Conservation (phyloP, 78 protist species). For the Planoprotostelium fungivorum region DNA sequence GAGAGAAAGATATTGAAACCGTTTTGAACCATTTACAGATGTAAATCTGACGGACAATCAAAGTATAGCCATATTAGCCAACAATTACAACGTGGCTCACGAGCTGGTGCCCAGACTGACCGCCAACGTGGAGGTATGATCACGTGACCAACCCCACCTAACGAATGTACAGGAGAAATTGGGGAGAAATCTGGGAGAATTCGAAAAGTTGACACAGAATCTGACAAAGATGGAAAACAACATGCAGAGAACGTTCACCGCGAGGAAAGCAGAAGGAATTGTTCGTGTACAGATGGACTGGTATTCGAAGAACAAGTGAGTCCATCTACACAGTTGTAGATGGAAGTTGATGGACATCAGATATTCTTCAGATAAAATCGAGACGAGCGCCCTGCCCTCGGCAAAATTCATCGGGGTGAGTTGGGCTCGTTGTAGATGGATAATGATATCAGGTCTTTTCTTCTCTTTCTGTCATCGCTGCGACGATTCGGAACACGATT, state of each 20-base stretch:
- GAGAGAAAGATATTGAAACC: not conserved
- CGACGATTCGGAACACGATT: not conserved
- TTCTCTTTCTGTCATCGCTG: not conserved
- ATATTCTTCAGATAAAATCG: not conserved
- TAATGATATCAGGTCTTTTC: not conserved
- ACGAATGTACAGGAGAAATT: not conserved
- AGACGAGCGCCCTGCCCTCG: not conserved
- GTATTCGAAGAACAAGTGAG: not conserved
- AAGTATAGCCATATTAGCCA: not conserved
- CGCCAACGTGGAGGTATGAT: not conserved
- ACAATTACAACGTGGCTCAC: not conserved
- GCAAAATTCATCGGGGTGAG: not conserved
- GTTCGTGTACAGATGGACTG: not conserved
- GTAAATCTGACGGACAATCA: not conserved
- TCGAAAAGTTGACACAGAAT: not conserved
- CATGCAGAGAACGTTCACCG: not conserved
- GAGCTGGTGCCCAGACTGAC: not conserved
- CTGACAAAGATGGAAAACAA: not conserved
- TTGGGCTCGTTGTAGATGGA: not conserved
- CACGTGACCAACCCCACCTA: not conserved
- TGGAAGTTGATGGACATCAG: not conserved
- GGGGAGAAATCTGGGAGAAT: not conserved
- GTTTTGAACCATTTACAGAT: not conserved
- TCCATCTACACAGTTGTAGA: too few relatives aligned
- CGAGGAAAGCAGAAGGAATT: not conserved